These are phyloP conservation scores for Blastobotrys persicus DNA, from an alignment of 1,139 yeast genomes.

Conservation along the genomic window DNA sequence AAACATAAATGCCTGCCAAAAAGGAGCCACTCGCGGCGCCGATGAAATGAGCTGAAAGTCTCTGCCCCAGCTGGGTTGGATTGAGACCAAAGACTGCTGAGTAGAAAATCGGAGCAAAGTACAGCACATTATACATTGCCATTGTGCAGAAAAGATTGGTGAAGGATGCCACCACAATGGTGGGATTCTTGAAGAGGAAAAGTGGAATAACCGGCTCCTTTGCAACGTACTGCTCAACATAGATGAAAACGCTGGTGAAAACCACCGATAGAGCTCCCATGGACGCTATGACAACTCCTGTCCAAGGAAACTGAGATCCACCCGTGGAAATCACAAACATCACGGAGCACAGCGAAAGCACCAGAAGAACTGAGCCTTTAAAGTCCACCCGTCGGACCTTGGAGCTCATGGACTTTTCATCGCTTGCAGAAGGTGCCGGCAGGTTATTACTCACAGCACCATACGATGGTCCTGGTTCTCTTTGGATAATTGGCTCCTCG, in stretches of 20 bases:
- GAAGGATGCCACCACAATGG: slow-evolving; percentile 62
- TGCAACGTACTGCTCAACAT: slow-evolving; percentile 55
- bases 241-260: slow-evolving; percentile 41
- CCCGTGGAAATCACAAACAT: slow-evolving; percentile 70
- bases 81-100: slow-evolving; percentile 54
- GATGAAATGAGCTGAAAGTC: slow-evolving; percentile 65
- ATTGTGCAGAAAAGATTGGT: slow-evolving; percentile 65
- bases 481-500: background rate
- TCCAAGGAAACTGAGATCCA: slow-evolving; percentile 53
- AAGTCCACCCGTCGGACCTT: slow-evolving; percentile 55
- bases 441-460: background rate
- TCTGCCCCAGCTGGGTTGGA: slow-evolving; percentile 60
- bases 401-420: background rate
- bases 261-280: slow-evolving; percentile 31
- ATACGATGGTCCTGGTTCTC: background rate
- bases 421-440: background rate
- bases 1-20: slow-evolving; percentile 68
- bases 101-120: slow-evolving; percentile 64
- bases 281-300: slow-evolving; percentile 38
- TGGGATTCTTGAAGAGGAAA: slow-evolving; percentile 51
- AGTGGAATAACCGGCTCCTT: slow-evolving; percentile 70
- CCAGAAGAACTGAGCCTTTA: slow-evolving; percentile 62
- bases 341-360: slow-evolving; percentile 49
- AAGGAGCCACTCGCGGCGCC: slow-evolving; percentile 69
- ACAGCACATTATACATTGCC: slow-evolving; percentile 54